Conservation (phyloP, 2,329 filamentous ascomycete genomes). For the Tolypocladium cylindrosporum region DNA sequence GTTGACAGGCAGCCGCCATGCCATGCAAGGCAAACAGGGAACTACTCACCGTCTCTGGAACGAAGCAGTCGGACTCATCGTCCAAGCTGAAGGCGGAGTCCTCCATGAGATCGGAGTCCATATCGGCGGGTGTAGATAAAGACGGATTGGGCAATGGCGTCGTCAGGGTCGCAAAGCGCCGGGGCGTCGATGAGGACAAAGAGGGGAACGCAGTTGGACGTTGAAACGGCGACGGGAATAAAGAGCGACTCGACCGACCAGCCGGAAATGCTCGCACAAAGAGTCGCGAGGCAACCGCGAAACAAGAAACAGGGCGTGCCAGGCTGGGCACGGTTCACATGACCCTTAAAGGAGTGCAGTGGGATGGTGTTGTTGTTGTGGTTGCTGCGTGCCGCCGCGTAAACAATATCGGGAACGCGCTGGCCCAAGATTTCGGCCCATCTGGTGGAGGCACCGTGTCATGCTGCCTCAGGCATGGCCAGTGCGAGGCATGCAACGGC, state of each 20-base stretch:
- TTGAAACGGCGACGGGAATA: slow-evolving; percentile 8
- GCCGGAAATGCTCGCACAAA: slow-evolving; percentile 11
- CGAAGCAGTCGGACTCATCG: slow-evolving; percentile 32
- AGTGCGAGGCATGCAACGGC: not conserved
- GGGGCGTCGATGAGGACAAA: slow-evolving; percentile 8
- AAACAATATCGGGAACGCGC: slow-evolving; percentile 13
- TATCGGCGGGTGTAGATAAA: slow-evolving; percentile 18
- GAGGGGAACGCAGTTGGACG: slow-evolving; percentile 11
- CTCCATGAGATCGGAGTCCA: slow-evolving; percentile 49
- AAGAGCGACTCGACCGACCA: slow-evolving; percentile 9
- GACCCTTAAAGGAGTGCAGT: slow-evolving; percentile 7
- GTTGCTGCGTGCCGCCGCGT: slow-evolving; percentile 12
- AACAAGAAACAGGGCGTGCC: slow-evolving; percentile 10
- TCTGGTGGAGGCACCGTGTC: not conserved
- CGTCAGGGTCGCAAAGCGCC: slow-evolving; percentile 6
- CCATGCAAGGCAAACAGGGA: not conserved
- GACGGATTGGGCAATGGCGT: not conserved
- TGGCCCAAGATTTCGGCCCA: not conserved
- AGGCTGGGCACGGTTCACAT: slow-evolving; percentile 11
- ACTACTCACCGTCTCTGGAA: slow-evolving; percentile 26
- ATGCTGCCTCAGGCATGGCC: slow-evolving; percentile 3
- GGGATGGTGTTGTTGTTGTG: slow-evolving; percentile 15
- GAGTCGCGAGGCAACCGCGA: slow-evolving; percentile 10
- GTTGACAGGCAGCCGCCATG: not conserved
- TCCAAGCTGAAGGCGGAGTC: slow-evolving; percentile 33